Evolutionary conservation across 768 basidiomycete genomes (phyloP), one percentile per base, ranked within the genome.

Genomic region (Thelephora ganbajun): DNA sequence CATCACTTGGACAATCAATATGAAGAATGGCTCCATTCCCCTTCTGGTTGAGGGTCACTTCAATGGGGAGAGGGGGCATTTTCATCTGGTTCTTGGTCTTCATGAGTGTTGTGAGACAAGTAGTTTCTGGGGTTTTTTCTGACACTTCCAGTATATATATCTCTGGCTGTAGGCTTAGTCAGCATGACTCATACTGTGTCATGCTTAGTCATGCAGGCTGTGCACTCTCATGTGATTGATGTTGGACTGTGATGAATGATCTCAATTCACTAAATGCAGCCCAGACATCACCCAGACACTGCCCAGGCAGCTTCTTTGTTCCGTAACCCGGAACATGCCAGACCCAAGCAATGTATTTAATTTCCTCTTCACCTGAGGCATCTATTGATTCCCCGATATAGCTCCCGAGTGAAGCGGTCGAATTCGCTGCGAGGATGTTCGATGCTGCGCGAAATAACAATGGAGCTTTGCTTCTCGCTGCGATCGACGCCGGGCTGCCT

Each of bases 341-440:
- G 39, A 41, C 12, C 18, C 39, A 41, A 22, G 9, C 16, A 1
- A 41, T 7, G 39, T 41, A 16, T 14, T 16, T 7, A 16, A 11
- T 41, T 41, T 16, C 26, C 44, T 18, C n/a, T 23, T 12, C 26
- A 16, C 19, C 18, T 2, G 6, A 16, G 18, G n/a, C 44, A 45
- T 47, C 46, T 22, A 20, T 13, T 26, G 6, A 22, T 41, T 12
- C 47, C 34, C 22, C 19, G 19, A 20, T 7, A 34, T 35, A 43
- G 46, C 57, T 71, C 7, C 65, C 70, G 1, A 44, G 59, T 12
- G 67, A 62, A 14, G 67, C 70, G 18, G 20, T 74, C 53, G 62
- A 60, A 4, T 74, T 75, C 54, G 85, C 83, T 0, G 71, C 77
- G 47, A 73, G 76, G 43, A 81, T 86, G 68, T 87, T 87, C 63